Conservation (phyloP, 2,329 filamentous ascomycete genomes). For the Claviceps spartinae region DNA sequence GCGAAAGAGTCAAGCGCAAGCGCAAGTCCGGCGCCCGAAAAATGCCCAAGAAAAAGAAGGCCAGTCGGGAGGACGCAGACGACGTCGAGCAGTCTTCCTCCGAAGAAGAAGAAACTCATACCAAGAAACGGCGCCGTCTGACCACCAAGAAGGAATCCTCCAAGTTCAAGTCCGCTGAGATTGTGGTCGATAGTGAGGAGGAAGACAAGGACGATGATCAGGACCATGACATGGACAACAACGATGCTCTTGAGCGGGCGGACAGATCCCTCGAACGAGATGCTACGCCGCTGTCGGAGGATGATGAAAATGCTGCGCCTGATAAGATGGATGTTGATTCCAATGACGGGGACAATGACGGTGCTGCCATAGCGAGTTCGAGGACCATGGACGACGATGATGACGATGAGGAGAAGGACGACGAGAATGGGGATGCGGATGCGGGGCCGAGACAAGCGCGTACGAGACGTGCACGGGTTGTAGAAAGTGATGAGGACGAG, state of each 20-base stretch:
- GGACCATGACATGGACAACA: slow-evolving; percentile 18
- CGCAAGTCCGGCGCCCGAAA: slow-evolving; percentile 41
- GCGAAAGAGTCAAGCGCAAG: slow-evolving; percentile 68
- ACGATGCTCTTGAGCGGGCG: slow-evolving; percentile 31
- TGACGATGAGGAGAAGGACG: not conserved
- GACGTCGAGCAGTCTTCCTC: slow-evolving; percentile 35
- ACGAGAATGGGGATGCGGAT: slow-evolving; percentile 33
- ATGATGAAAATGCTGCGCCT: slow-evolving; percentile 21
- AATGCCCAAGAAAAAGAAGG: slow-evolving; percentile 41
- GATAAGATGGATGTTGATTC: slow-evolving; percentile 42
- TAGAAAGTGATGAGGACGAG: slow-evolving; percentile 20
- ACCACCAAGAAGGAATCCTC: slow-evolving; percentile 33
- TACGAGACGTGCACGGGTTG: slow-evolving; percentile 34
- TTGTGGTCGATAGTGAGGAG: slow-evolving; percentile 62
- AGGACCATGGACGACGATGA: no score
- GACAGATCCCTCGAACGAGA: slow-evolving; percentile 27
- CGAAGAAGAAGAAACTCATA: slow-evolving; percentile 28
- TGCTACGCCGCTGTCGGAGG: slow-evolving; percentile 23
- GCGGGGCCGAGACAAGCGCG: slow-evolving; percentile 29
- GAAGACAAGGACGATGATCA: slow-evolving; percentile 18
- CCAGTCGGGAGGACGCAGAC: slow-evolving; percentile 25
- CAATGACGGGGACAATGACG: slow-evolving; percentile 17
- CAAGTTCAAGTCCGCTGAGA: slow-evolving; percentile 80
- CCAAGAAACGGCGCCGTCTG: slow-evolving; percentile 49
- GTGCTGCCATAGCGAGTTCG: not conserved